Conservation (phyloP, 2,329 filamentous ascomycete species). For the Fusarium lyarnte region DNA sequence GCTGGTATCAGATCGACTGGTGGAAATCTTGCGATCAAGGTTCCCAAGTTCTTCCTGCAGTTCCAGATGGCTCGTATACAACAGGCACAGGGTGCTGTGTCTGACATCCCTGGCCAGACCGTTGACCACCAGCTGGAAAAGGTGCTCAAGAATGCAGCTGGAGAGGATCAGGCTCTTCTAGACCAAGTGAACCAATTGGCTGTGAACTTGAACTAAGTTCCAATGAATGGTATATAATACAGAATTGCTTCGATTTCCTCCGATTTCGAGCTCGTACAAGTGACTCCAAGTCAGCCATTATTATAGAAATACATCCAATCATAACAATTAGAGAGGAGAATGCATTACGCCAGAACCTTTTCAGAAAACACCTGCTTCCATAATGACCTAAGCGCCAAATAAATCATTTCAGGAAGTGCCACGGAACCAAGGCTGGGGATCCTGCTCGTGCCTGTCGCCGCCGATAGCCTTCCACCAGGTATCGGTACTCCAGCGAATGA, state of each 20-base stretch:
- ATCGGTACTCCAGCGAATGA: slow-evolving; percentile 90
- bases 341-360: slow-evolving; percentile 16
- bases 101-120: slow-evolving; percentile 59
- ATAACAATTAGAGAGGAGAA: slow-evolving; percentile 42
- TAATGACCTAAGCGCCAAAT: slow-evolving; percentile 18
- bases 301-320: slow-evolving; percentile 44
- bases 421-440: slow-evolving; percentile 49
- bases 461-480: slow-evolving; percentile 93
- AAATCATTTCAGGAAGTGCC: slow-evolving; percentile 27
- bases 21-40: slow-evolving; percentile 65
- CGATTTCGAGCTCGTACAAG: slow-evolving; percentile 29
- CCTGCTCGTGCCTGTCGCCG: slow-evolving; percentile 66
- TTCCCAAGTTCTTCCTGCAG: slow-evolving; percentile 70
- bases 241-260: slow-evolving; percentile 12
- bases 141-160: slow-evolving; percentile 64
- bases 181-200: slow-evolving; percentile 62
- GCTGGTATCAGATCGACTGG: slow-evolving; percentile 64
- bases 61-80: slow-evolving; percentile 68
- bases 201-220: slow-evolving; percentile 29
- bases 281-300: slow-evolving; percentile 40
- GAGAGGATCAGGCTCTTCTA: slow-evolving; percentile 58
- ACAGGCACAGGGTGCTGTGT: slow-evolving; percentile 66
- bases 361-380: slow-evolving; percentile 20
- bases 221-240: slow-evolving; percentile 28
- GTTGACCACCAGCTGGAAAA: slow-evolving; percentile 67